phyloP scores from a whole-genome alignment of 805 yeast genomes.

The Ogataea glucozyma region DNA sequence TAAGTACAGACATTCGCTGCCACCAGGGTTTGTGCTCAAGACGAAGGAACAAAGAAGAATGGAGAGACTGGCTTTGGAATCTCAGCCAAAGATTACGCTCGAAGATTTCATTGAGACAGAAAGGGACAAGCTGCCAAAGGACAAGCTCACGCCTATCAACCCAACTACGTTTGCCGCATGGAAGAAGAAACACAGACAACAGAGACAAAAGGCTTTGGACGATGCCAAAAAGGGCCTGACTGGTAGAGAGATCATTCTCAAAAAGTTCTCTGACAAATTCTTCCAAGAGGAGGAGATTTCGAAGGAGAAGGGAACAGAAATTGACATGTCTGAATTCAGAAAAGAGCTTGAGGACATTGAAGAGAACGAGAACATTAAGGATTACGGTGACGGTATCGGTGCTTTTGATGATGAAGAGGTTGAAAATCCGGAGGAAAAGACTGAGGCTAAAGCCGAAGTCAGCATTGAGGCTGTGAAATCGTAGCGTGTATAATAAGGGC shows the following conservation, averaged over 20 bases:
- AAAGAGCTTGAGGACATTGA: constrained; percentile 55
- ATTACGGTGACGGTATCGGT: constrained; percentile 68
- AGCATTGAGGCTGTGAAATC: constrained; percentile 3
- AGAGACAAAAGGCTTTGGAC: constrained; percentile 45
- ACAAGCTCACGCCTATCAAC: constrained; percentile 82
- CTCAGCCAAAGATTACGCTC: constrained; percentile 85
- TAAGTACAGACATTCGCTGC: constrained; percentile 92
- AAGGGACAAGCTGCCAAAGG: constrained; percentile 76
- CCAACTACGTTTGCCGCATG: constrained; percentile 76
- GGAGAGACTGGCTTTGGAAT: constrained; percentile 81
- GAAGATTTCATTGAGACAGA: constrained; percentile 96
- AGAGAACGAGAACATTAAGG: constrained; percentile 56
- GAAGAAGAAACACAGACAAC: constrained; percentile 70
- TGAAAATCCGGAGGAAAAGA: background rate
- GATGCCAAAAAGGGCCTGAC: constrained; percentile 52
- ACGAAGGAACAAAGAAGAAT: constrained; percentile 93
- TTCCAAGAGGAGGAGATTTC: constrained; percentile 53
- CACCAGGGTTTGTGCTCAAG: constrained; percentile 94
- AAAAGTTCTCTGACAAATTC: constrained; percentile 57
- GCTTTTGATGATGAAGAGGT: constrained; percentile 34
- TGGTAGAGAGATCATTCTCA: constrained; percentile 69
- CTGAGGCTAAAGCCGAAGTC: background rate
- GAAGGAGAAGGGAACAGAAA: constrained; percentile 48
- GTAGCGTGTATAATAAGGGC: constrained; percentile 3
- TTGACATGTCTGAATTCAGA: constrained; percentile 61